Conservation (phyloP, 176 grass and related monocot genomes). For the Pontederia crassipes region DNA sequence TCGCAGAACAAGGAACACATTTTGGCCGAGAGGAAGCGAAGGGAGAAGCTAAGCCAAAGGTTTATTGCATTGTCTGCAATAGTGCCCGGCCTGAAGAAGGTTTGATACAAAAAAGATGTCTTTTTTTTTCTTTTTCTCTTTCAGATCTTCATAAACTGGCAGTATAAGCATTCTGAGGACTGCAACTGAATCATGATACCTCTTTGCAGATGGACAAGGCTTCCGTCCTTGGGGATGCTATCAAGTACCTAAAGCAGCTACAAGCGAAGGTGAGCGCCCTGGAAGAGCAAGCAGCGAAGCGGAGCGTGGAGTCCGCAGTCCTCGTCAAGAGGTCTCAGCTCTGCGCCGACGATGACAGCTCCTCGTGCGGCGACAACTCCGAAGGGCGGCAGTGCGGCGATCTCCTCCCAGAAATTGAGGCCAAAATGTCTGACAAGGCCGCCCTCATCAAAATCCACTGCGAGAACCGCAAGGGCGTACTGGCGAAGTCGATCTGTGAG, state of each 20-base stretch:
- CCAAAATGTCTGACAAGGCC: constrained; percentile 8
- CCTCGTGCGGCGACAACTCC: constrained; percentile 10
- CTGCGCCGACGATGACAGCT: constrained; percentile 3
- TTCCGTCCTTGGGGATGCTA: constrained; percentile 18
- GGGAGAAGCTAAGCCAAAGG: constrained; percentile 22
- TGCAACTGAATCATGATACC: background rate
- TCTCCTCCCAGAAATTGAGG: constrained; percentile 9
- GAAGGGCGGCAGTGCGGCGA: background rate
- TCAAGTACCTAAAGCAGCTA: constrained; percentile 10
- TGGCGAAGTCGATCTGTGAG: constrained; percentile 12
- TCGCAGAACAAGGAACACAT: constrained; percentile 19
- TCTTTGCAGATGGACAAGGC: constrained; percentile 16
- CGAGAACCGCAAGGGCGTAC: constrained; percentile 11
- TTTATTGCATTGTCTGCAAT: constrained; percentile 17
- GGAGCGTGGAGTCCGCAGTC: constrained; percentile 14
- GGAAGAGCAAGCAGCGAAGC: constrained; percentile 8
- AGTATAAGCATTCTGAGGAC: background rate
- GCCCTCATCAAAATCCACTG: constrained; percentile 16
- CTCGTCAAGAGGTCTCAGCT: constrained; percentile 19
- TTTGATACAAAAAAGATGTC: background rate
- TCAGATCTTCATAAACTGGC: no score
- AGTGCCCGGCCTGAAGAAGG: constrained; percentile 17
- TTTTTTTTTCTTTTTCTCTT: background rate
- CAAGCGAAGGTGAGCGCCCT: constrained; percentile 12
- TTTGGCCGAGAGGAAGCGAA: constrained; percentile 19